Percentiles rank a stretch among this genome's conserved stretches.
phyloP scores from a whole-genome alignment of 208 protist genomes.

The Acanthamoeba culbertsoni region DNA sequence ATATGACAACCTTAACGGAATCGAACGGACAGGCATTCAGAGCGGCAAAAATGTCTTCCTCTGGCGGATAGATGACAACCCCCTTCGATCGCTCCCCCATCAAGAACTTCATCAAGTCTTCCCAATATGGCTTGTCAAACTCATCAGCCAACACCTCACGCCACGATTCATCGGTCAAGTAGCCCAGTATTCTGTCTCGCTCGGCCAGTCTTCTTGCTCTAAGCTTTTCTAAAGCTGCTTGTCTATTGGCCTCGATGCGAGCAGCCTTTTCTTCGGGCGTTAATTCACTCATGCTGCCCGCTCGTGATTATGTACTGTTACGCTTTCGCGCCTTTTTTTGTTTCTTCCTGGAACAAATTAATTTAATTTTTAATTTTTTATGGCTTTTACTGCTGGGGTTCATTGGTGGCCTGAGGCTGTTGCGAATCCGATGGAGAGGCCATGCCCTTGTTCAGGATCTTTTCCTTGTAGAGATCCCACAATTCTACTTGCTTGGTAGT shows the following conservation, averaged over 20 bases:
- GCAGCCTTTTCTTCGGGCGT: neutral
- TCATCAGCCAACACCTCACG: neutral
- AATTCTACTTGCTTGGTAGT: constrained; percentile 8
- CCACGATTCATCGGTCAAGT: neutral
- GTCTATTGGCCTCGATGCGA: neutral
- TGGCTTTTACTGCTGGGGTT: no score
- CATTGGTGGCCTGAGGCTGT: no score
- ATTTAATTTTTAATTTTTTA: no score
- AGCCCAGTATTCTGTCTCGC: neutral
- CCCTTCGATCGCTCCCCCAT: neutral
- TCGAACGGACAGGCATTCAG: neutral
- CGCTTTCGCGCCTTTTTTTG: no score
- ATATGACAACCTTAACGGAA: neutral
- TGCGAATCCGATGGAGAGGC: no score
- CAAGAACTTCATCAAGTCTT: neutral
- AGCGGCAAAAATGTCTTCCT: neutral
- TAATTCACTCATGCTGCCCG: neutral
- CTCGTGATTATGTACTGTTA: no score
- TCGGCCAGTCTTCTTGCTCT: neutral
- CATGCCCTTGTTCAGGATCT: neutral
- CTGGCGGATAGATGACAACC: neutral
- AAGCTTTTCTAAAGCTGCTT: neutral
- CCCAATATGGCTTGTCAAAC: neutral
- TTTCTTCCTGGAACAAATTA: no score
- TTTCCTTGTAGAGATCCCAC: constrained; percentile 29